Percentiles rank a stretch among this genome's conserved stretches.
Evolutionary conservation across 257 asterid genomes (phyloP).

Genomic region (Nyctanthes arbortristis): DNA sequence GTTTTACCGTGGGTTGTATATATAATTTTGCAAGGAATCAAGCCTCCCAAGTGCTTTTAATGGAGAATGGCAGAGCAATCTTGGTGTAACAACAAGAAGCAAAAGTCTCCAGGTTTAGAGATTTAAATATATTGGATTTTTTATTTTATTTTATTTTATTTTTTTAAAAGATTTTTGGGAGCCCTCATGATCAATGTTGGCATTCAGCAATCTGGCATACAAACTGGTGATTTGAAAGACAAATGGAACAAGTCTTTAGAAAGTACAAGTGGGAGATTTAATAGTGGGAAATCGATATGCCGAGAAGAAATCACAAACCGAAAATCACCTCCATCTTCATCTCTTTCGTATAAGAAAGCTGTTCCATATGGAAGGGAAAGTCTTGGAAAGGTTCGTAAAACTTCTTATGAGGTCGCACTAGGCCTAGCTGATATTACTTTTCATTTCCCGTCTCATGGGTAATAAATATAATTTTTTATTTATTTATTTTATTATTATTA

Average conservation of each 20-base stretch:
- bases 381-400: slow-evolving; percentile 61
- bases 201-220: slow-evolving; percentile 43
- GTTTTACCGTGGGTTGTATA: too few relatives aligned
- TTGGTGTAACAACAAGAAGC: slow-evolving; percentile 77
- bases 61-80: slow-evolving; percentile 34
- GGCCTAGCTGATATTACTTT: background rate
- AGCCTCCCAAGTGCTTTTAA: slow-evolving; percentile 61
- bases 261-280: slow-evolving; percentile 32
- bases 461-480: background rate
- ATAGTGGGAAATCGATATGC: slow-evolving; percentile 33
- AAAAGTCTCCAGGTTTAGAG: slow-evolving; percentile 42
- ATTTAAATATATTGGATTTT: too few relatives aligned
- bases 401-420: background rate
- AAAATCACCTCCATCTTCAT: slow-evolving; percentile 65
- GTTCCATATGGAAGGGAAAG: slow-evolving; percentile 71
- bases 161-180: too few relatives aligned
- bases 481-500: too few relatives aligned
- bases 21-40: slow-evolving; percentile 54
- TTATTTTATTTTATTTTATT: too few relatives aligned
- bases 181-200: background rate
- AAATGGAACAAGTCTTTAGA: slow-evolving; percentile 28
- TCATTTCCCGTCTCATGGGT: background rate
- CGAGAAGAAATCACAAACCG: slow-evolving; percentile 60
- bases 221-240: too few relatives aligned
- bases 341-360: slow-evolving; percentile 47